phyloP scores from a whole-genome alignment of 164 flowering plant species.

The Chimonanthus praecox region DNA sequence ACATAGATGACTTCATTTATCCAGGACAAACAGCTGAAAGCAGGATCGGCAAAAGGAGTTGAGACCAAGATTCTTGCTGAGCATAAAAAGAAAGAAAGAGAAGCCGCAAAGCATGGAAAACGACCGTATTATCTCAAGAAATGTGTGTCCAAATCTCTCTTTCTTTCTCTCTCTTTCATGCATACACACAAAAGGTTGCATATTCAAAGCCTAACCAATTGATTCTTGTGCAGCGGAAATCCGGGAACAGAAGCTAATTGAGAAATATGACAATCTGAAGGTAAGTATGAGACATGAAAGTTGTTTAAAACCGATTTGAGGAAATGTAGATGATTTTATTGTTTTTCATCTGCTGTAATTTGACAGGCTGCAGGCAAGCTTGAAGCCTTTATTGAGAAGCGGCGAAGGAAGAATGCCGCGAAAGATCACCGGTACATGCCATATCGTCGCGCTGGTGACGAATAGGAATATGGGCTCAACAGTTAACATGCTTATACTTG shows the following conservation, averaged over 20 bases:
- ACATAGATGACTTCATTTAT: not conserved
- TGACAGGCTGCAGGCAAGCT: slow-evolving; percentile 76
- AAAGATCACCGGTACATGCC: slow-evolving; percentile 83
- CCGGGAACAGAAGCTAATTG: slow-evolving; percentile 50
- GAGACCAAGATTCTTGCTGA: slow-evolving; percentile 56
- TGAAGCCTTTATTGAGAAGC: slow-evolving; percentile 69
- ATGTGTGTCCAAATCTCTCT: slow-evolving; percentile 37
- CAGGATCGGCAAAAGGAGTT: slow-evolving; percentile 37
- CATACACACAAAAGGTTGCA: not conserved
- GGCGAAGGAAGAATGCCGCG: slow-evolving; percentile 75
- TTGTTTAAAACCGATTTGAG: not conserved
- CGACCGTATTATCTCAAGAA: slow-evolving; percentile 75
- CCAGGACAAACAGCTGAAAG: slow-evolving; percentile 70
- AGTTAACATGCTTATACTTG: too few species aligned
- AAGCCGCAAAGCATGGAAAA: slow-evolving; percentile 85
- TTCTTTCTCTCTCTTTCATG: not conserved
- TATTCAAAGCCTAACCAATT: slow-evolving; percentile 4
- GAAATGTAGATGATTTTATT: not conserved
- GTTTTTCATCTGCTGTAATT: not conserved
- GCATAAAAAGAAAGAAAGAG: slow-evolving; percentile 91
- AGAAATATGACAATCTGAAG: slow-evolving; percentile 69
- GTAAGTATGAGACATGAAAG: slow-evolving; percentile 24
- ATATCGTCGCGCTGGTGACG: slow-evolving; percentile 48
- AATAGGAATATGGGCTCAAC: slow-evolving; percentile 8
- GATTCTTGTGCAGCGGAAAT: slow-evolving; percentile 62